phyloP scores from a whole-genome alignment of 805 yeast genomes.

The Kuraishia ogatae region DNA sequence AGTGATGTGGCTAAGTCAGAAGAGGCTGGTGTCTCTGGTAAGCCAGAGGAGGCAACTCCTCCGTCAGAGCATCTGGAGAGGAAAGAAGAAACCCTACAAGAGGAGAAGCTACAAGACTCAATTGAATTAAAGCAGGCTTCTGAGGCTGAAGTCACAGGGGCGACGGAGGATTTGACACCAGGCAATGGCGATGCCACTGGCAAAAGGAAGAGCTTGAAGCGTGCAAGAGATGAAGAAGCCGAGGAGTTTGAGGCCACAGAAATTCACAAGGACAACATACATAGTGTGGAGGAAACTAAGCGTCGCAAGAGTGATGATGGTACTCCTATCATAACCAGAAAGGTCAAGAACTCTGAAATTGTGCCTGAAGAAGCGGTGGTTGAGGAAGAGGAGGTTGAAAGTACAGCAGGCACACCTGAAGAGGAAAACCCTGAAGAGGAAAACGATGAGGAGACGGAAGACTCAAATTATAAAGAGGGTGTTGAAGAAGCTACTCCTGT shows the following conservation, averaged over 20 bases:
- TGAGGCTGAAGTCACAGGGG: not conserved
- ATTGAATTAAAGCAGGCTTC: not conserved
- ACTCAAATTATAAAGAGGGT: too few relatives aligned
- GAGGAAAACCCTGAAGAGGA: not conserved
- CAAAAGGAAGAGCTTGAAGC: not conserved
- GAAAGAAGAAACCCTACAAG: not conserved
- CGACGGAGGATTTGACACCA: not conserved
- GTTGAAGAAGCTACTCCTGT: not conserved
- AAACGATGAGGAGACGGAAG: not conserved
- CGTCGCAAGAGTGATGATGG: slow-evolving; percentile 7
- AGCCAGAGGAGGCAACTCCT: not conserved
- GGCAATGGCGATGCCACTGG: not conserved
- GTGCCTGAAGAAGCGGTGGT: slow-evolving; percentile 8
- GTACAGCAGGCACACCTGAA: slow-evolving; percentile 3
- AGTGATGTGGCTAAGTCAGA: not conserved
- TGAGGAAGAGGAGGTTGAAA: slow-evolving; percentile 6
- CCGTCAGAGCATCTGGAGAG: not conserved
- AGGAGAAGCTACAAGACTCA: not conserved
- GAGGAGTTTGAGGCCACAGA: slow-evolving; percentile 9
- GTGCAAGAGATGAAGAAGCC: slow-evolving; percentile 7
- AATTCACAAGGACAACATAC: slow-evolving; percentile 12
- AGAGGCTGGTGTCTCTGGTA: not conserved
- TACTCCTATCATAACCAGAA: not conserved
- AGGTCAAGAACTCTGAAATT: not conserved
- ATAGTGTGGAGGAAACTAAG: slow-evolving; percentile 15